These are phyloP conservation scores for Carallia pectinifolia DNA, from an alignment of 345 rosid species.

Conservation along the genomic window DNA sequence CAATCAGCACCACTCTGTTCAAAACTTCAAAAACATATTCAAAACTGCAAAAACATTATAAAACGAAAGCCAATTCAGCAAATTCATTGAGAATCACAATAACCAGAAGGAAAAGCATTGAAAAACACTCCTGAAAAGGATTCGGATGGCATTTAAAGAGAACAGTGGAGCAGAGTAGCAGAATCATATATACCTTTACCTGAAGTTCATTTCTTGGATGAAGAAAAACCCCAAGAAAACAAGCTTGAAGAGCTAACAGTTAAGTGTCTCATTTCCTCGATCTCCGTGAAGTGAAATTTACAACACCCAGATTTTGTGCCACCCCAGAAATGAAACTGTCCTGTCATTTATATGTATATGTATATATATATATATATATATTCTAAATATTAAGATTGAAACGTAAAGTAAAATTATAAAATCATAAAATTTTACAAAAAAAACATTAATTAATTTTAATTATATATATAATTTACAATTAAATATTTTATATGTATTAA, in stretches of 20 bases:
- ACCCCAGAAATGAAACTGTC: not conserved
- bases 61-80: slow-evolving; percentile 5
- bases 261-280: slow-evolving; percentile 3
- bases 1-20: not conserved
- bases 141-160: not conserved
- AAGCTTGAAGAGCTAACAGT: slow-evolving; percentile 10
- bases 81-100: not conserved
- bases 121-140: too few species aligned
- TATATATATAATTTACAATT: too few species aligned
- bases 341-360: not conserved
- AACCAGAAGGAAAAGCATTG: not conserved
- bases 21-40: slow-evolving; percentile 10
- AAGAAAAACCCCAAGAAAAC: slow-evolving; percentile 2
- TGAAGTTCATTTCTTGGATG: slow-evolving; percentile 18
- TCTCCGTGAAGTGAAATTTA: slow-evolving; percentile 12
- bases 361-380: too few species aligned
- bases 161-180: slow-evolving; percentile 4
- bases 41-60: slow-evolving; percentile 10
- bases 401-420: too few species aligned
- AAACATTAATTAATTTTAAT: not conserved
- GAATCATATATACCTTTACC: slow-evolving; percentile 20
- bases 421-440: too few species aligned
- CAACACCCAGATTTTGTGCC: slow-evolving; percentile 4
- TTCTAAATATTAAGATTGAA: too few species aligned
- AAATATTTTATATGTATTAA: too few species aligned